Conservation (phyloP, 2,329 filamentous ascomycete genomes). For the Fusarium sp. region DNA sequence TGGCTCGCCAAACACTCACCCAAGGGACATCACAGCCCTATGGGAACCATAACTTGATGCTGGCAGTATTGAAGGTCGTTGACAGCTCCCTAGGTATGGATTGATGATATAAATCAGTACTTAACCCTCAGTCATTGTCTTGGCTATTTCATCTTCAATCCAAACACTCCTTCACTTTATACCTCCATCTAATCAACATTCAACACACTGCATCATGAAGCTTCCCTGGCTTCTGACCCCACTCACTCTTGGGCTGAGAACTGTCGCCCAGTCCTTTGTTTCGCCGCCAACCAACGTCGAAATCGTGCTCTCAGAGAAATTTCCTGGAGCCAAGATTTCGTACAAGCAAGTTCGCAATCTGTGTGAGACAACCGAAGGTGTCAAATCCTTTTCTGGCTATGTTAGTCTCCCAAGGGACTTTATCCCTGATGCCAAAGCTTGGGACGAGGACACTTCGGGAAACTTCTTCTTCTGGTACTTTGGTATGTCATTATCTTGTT, state of each 20-base stretch:
- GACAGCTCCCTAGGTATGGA: too few species aligned
- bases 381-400: slow-evolving; percentile 33
- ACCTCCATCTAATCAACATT: neutral
- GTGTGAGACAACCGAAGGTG: slow-evolving; percentile 37
- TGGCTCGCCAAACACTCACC: neutral
- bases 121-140: neutral
- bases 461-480: slow-evolving; percentile 60
- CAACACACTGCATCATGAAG: neutral
- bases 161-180: neutral
- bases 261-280: neutral
- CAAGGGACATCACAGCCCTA: neutral
- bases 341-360: slow-evolving; percentile 35
- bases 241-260: neutral
- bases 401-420: slow-evolving; percentile 32
- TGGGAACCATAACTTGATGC: neutral
- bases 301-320: neutral
- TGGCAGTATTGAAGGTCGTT: neutral
- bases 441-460: slow-evolving; percentile 13
- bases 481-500: slow-evolving; percentile 3
- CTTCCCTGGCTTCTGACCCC: neutral
- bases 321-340: slow-evolving; percentile 22
- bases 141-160: neutral
- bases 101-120: neutral
- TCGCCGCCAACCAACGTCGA: neutral
- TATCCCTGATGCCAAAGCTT: slow-evolving; percentile 44